phyloP scores from a whole-genome alignment of 2,329 filamentous ascomycete species.

The Elsinoe batatas region DNA sequence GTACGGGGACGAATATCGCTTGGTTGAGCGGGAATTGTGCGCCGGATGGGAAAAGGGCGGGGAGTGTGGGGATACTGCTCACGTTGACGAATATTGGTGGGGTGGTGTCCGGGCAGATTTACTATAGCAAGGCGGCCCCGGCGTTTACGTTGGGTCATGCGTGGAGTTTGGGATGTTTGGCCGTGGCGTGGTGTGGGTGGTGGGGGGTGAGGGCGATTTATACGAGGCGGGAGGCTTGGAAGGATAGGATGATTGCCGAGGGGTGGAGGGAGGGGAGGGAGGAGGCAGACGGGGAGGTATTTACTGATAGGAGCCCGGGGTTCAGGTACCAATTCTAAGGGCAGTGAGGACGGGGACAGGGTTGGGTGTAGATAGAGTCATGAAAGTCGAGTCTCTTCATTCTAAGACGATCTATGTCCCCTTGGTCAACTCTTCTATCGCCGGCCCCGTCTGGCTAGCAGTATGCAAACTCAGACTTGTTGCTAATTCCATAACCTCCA shows the following conservation, averaged over 20 bases:
- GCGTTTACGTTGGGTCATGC: slow-evolving; percentile 27
- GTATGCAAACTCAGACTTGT: slow-evolving; percentile 24
- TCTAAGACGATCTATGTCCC: not conserved
- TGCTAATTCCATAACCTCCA: slow-evolving; percentile 41
- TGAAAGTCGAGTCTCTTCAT: no score
- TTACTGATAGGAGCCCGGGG: slow-evolving; percentile 25
- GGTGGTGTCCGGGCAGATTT: slow-evolving; percentile 27
- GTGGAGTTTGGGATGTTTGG: slow-evolving; percentile 24
- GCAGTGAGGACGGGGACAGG: not conserved
- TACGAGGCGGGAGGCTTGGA: slow-evolving; percentile 25
- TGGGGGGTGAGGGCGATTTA: slow-evolving; percentile 28
- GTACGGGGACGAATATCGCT: slow-evolving; percentile 27
- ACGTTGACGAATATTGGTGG: slow-evolving; percentile 29
- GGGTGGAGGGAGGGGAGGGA: slow-evolving; percentile 18
- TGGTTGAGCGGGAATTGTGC: slow-evolving; percentile 28
- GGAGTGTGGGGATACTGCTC: slow-evolving; percentile 24
- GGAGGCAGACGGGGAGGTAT: slow-evolving; percentile 17
- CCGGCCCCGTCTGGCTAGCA: not conserved
- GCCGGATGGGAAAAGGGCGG: slow-evolving; percentile 27
- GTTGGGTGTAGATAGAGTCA: not conserved
- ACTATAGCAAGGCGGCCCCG: slow-evolving; percentile 16
- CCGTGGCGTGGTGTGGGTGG: slow-evolving; percentile 21
- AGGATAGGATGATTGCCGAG: slow-evolving; percentile 23
- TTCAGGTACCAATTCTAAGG: slow-evolving; percentile 21
- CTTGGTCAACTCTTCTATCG: not conserved